phyloP scores from a whole-genome alignment of 148 eudicot species.

The Arctostaphylos glauca region DNA sequence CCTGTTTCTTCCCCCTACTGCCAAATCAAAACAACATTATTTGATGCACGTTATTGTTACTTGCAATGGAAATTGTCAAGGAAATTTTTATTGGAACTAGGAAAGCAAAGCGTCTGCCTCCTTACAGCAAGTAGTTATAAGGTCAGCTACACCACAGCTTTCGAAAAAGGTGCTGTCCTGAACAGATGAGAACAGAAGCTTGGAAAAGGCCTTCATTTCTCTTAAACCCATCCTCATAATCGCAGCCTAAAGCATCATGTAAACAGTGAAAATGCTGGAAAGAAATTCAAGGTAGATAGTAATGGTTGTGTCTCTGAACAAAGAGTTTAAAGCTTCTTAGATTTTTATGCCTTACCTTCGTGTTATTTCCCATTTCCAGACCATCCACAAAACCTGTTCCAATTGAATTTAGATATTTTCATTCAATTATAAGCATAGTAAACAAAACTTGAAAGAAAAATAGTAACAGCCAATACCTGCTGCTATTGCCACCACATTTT shows the following conservation, averaged over 20 bases:
- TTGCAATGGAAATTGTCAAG: neutral
- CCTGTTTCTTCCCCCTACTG: constrained; percentile 97
- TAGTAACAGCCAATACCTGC: constrained; percentile 54
- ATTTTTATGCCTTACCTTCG: constrained; percentile 54
- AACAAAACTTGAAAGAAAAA: neutral
- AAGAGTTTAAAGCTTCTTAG: neutral
- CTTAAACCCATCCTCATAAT: constrained; percentile 96
- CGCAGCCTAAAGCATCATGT: constrained; percentile 64
- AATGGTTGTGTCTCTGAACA: neutral
- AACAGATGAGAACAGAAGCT: constrained; percentile 78
- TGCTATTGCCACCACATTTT: constrained; percentile 91
- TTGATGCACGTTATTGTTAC: neutral
- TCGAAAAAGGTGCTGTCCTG: constrained; percentile 84
- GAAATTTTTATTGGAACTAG: neutral
- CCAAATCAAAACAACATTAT: constrained; percentile 12
- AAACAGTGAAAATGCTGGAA: constrained; percentile 5
- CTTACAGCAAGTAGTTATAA: constrained; percentile 95
- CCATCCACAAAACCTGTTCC: constrained; percentile 91
- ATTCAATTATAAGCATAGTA: neutral
- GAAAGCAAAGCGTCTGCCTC: neutral
- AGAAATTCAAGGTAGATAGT: neutral
- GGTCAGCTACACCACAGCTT: constrained; percentile 98
- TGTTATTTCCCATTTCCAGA: constrained; percentile 89
- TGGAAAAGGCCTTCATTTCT: constrained; percentile 96
- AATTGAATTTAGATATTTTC: constrained; percentile 5